Base-by-base conservation (phyloP, 2,329 filamentous ascomycete genomes). In the Cercospora nicotianae region DNA sequence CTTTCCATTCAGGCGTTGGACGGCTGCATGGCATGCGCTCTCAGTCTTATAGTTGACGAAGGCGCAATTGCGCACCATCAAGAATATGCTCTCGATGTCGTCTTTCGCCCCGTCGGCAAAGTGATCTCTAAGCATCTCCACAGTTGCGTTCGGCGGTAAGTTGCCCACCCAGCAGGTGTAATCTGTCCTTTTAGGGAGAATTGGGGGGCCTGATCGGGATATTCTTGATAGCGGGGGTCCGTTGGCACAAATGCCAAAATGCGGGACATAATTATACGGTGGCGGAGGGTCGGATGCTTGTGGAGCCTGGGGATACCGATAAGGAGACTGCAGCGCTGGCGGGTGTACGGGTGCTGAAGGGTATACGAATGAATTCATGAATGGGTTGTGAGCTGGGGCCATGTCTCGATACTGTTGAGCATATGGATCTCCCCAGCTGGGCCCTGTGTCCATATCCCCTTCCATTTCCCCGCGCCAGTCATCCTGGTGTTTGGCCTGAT, bases 101-200 rank as follows among this genome's bases (percentile, higher is more conserved):
- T 84, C 87, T 0, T 85, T 86, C 0, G 92, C 89, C 71, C 93
- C 90, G 70, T 87, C 88, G 70, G 92, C 96, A 66, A 97, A 94
- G 77, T 97, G 92, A 67, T 95, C 89, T 63, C 97, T 96, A n/a
- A 98, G 82, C 66, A 87, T 90, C 79, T 93, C 89, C 16, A 98
- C 84, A 42, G 90, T 90, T 0, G 93, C 91, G 59, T 92, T 90
- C 0, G 91, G 91, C 2, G 94, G 94, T 0, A 98, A 84, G 77
- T 98, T 98, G 45, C 94, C 94, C 26, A 98, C 92, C 94, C 94
- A 98, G 20, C 97, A 89, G 0, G 94, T 94, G 77, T 97, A 91
- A 1, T 93, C 94, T 82, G 85, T 88, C 75, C 89, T 86, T 74
- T 85, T 87, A 4, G 88, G 88, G 74, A 90, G 90, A 71, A 88